phyloP scores from a whole-genome alignment of 805 yeast species.

The Komagataella populi region DNA sequence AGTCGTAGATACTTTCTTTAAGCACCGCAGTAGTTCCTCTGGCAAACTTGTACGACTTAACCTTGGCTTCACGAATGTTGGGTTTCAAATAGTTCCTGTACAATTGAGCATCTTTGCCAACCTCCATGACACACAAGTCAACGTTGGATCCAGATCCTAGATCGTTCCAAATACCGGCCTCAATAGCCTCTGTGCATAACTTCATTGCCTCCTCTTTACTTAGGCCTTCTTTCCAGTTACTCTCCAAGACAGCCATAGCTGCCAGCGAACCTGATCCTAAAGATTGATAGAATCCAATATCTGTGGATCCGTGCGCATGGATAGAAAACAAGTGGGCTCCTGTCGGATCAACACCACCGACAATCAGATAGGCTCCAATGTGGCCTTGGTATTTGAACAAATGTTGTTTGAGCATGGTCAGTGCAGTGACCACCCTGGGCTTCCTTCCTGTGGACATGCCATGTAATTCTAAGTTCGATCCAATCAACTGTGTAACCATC shows the following conservation, averaged over 20 bases:
- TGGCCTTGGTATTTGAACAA: constrained; percentile 95
- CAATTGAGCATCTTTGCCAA: constrained; percentile 76
- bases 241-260: constrained; percentile 94
- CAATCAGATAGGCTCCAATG: constrained; percentile 91
- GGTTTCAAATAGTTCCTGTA: constrained; percentile 85
- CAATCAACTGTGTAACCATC: constrained; percentile 88
- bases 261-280: constrained; percentile 96
- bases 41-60: constrained; percentile 69
- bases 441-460: constrained; percentile 69
- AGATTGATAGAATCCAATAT: constrained; percentile 84
- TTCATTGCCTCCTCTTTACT: constrained; percentile 83
- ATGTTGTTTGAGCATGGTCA: constrained; percentile 90
- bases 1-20: constrained; percentile 47
- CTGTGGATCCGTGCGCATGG: constrained; percentile 97
- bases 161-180: constrained; percentile 98
- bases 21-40: constrained; percentile 92
- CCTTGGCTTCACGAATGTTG: constrained; percentile 73
- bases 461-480: constrained; percentile 85
- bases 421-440: constrained; percentile 88
- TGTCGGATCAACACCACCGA: constrained; percentile 96
- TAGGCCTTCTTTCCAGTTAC: constrained; percentile 70
- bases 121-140: constrained; percentile 93
- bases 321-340: constrained; percentile 88
- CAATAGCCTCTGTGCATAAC: constrained; percentile 84
- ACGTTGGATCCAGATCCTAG: constrained; percentile 98